A percentile compares a stretch with the other conserved stretches of the same genome.
Evolutionary conservation across 352 stramenopile species (phyloP).

Genomic region (Pythium folliculosum): DNA sequence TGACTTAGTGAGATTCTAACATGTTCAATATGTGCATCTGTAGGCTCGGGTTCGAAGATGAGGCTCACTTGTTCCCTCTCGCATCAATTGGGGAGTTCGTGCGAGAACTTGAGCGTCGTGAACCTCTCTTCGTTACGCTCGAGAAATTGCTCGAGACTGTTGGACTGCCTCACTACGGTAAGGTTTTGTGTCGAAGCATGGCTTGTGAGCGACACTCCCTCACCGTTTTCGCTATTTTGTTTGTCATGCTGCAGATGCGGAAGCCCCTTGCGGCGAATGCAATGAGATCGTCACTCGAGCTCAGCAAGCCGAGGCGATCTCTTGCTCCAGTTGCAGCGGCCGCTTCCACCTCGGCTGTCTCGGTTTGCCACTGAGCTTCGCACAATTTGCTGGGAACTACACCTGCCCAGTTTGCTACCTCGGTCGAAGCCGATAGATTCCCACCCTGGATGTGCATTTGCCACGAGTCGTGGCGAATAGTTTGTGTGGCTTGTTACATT

Average conservation of each 20-base stretch:
- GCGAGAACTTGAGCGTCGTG: conserved; percentile 31
- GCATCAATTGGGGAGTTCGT: conserved; percentile 44
- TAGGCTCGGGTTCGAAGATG: conserved; percentile 65
- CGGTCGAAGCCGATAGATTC: conserved; percentile 31
- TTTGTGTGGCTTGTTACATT: neutral
- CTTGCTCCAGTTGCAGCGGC: conserved; percentile 44
- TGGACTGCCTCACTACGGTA: conserved; percentile 17
- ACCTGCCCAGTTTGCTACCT: conserved; percentile 69
- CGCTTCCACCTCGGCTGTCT: conserved; percentile 61
- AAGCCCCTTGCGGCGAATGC: conserved; percentile 29
- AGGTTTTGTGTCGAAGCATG: neutral
- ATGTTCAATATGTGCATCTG: neutral
- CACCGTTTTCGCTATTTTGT: neutral
- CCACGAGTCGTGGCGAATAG: too few relatives aligned
- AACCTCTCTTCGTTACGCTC: conserved; percentile 36
- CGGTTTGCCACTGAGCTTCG: conserved; percentile 56
- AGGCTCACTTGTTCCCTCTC: conserved; percentile 68
- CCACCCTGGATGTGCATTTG: too few relatives aligned
- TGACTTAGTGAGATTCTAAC: neutral
- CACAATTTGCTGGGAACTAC: conserved; percentile 58
- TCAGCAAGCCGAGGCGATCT: conserved; percentile 40
- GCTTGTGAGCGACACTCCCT: neutral
- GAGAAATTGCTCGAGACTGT: conserved; percentile 34
- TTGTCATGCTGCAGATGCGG: conserved; percentile 1
- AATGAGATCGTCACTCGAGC: conserved; percentile 26